Evolutionary conservation across 2,329 filamentous ascomycete species (phyloP).

Genomic region (Colletotrichum sp.): DNA sequence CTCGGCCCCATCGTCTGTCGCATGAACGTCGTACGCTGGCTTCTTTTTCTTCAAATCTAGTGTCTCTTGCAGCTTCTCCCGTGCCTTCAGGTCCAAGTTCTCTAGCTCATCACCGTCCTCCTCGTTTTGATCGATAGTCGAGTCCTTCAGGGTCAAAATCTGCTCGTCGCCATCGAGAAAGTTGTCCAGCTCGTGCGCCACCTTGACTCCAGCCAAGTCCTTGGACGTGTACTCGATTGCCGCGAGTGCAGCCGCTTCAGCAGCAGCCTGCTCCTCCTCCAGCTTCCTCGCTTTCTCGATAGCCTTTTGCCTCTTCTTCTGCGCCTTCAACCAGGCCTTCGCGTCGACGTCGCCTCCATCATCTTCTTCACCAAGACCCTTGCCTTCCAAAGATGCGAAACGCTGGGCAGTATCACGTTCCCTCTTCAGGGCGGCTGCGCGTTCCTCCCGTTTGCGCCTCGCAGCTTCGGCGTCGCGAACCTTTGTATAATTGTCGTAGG

Average conservation of each 20-base stretch:
- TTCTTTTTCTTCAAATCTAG: conserved; percentile 90
- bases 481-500: conserved; percentile 75
- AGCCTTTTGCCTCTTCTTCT: conserved; percentile 94
- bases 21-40: conserved; percentile 84
- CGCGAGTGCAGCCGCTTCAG: conserved; percentile 69
- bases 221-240: conserved; percentile 78
- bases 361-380: conserved; percentile 79
- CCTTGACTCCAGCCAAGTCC: conserved; percentile 88
- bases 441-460: conserved; percentile 80
- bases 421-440: conserved; percentile 83
- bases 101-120: conserved; percentile 92
- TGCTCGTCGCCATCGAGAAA: conserved; percentile 88
- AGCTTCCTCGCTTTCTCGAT: conserved; percentile 76
- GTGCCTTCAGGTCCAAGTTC: conserved; percentile 73
- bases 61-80: conserved; percentile 75
- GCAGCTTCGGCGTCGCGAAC: conserved; percentile 73
- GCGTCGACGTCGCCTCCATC: conserved; percentile 74
- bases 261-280: conserved; percentile 80
- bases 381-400: conserved; percentile 77
- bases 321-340: conserved; percentile 83
- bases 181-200: conserved; percentile 83
- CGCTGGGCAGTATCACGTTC: conserved; percentile 85
- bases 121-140: conserved; percentile 81
- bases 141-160: conserved; percentile 92
- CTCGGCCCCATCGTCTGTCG: conserved; percentile 65